These are phyloP conservation scores for Pythium aristosporum DNA, from an alignment of 352 stramenopile genomes.

Conservation along the genomic window DNA sequence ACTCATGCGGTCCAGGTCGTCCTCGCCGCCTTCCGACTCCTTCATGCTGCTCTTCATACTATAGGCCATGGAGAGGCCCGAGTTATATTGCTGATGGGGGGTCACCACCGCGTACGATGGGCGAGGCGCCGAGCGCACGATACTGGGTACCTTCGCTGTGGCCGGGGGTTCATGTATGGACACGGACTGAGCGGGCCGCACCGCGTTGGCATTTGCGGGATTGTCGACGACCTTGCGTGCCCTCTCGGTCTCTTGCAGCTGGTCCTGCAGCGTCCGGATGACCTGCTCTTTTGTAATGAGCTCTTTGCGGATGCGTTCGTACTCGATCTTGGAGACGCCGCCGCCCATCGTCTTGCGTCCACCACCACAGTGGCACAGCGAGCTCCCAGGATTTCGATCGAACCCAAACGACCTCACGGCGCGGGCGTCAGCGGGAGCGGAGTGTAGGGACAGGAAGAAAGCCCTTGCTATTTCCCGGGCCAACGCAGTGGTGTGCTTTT, in stretches of 20 bases:
- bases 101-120: constrained; percentile 28
- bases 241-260: constrained; percentile 36
- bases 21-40: constrained; percentile 14
- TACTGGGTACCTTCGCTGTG: neutral
- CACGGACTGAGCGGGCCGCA: constrained; percentile 1
- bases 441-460: no score
- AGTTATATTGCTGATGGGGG: neutral
- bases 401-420: no score
- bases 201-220: neutral
- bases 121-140: constrained; percentile 20
- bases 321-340: constrained; percentile 72
- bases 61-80: neutral
- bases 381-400: neutral
- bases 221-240: neutral
- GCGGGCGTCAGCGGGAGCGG: no score
- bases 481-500: no score
- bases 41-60: neutral
- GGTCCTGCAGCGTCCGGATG: constrained; percentile 60
- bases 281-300: constrained; percentile 69
- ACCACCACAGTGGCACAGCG: neutral
- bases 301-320: constrained; percentile 71
- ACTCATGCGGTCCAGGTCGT: neutral
- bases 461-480: no score
- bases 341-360: constrained; percentile 45
- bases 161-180: no score